Percentiles rank a stretch among this genome's conserved stretches.
These are phyloP conservation scores for Physaria fendleri DNA, from an alignment of 345 rosid genomes.

Conservation along the genomic window DNA sequence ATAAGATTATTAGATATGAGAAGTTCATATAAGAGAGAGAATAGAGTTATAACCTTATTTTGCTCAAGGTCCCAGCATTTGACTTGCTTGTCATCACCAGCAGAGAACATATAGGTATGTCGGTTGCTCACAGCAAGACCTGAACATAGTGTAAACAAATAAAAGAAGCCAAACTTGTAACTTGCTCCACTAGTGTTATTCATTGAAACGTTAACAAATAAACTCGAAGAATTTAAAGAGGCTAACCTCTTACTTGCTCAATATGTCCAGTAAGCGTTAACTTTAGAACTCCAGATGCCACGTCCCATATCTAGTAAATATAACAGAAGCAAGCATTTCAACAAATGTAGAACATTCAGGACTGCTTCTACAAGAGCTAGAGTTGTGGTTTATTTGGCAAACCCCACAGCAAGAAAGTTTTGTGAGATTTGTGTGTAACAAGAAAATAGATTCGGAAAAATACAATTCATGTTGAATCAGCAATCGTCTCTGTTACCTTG, in stretches of 20 bases:
- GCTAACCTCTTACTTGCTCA: slow-evolving; percentile 87
- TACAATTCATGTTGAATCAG: not conserved
- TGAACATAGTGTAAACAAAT: slow-evolving; percentile 18
- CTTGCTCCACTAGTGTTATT: not conserved
- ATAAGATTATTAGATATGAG: not conserved
- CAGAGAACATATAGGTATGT: slow-evolving; percentile 93
- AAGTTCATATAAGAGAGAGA: slow-evolving; percentile 6
- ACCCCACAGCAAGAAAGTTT: not conserved
- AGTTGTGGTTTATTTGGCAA: not conserved
- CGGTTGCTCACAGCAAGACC: slow-evolving; percentile 84
- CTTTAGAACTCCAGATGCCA: slow-evolving; percentile 83
- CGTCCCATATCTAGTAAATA: slow-evolving; percentile 82
- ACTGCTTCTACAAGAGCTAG: not conserved
- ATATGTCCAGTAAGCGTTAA: slow-evolving; percentile 95
- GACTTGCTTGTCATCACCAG: slow-evolving; percentile 94
- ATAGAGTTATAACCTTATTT: slow-evolving; percentile 57
- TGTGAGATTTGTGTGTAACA: not conserved
- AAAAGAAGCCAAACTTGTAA: not conserved
- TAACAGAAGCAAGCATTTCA: slow-evolving; percentile 4
- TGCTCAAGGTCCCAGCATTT: slow-evolving; percentile 99
- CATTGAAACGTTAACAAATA: not conserved
- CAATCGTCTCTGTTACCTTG: slow-evolving; percentile 44
- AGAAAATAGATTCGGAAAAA: not conserved
- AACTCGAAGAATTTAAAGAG: not conserved
- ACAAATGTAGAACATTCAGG: not conserved